Evolutionary conservation across 2,329 filamentous ascomycete species (phyloP), one percentile per base, ranked within the genome.

Genomic region (Alternaria dauci): DNA sequence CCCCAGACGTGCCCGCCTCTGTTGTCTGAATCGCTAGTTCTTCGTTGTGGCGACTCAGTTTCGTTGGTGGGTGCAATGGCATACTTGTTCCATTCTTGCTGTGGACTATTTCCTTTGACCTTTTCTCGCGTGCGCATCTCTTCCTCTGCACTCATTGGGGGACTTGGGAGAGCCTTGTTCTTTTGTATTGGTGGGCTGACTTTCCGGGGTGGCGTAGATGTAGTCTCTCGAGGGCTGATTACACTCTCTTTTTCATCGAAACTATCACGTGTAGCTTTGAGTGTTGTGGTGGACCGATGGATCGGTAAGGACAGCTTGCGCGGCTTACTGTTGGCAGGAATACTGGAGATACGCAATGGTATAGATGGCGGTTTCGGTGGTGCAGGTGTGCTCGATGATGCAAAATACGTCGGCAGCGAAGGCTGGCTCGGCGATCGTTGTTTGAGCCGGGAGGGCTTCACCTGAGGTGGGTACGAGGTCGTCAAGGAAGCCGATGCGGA

Each of bases 311-410:
- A 75, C 1, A 78, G 59, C 46, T 78, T 78, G 18, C 76, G 72
- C 3, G 76, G 71, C 51, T 71, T 67, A 12, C 64, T 71, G 46
- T 77, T 71, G 2, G 71, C 52, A 4, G 76, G 76, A 14, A 78
- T 77, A 26, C 71, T 74, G 12, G 73, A 76, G 20, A 77, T 77
- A 8, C 76, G 70, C 9, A 77, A 55, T 11, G 76, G 76, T 46
- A 78, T 78, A 6, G 64, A 63, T 3, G 75, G 76, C 1, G 72
- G 70, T 18, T 56, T 59, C 18, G 52, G 50, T n/a, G 52, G 50
- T 30, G 54, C 41, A 16, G 50, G 20, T 30, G 65, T 63, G 32
- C 56, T 55, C 12, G 58, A 47, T 8, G 69, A 48, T 5, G 69
- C 20, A 2, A 69, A 39, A 41, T 65, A 69, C 11, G 63, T 65